A percentile compares a stretch with the other conserved stretches of the same genome.
Evolutionary conservation across 2,329 filamentous ascomycete species (phyloP).

Genomic region (Diaporthe ilicicola): DNA sequence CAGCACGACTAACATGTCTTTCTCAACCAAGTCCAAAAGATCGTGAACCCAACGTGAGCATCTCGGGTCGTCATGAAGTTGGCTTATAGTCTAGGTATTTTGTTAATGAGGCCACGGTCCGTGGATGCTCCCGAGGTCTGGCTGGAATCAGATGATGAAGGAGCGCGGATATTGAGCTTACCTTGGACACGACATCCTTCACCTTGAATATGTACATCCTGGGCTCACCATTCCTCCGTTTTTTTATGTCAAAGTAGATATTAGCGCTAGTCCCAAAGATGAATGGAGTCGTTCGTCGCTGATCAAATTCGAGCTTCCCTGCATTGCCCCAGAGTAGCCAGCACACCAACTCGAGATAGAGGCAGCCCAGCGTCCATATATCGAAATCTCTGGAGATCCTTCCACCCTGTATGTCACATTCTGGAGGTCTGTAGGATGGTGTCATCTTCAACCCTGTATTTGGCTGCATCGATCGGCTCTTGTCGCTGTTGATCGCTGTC

Average conservation of each 20-base stretch:
- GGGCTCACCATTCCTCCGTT: rapidly evolving
- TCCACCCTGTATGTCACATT: neutral
- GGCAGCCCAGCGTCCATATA: slow-evolving; percentile 43
- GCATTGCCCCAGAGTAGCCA: slow-evolving; percentile 37
- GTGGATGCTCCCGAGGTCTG: no score
- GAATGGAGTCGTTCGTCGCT: neutral
- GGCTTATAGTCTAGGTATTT: neutral
- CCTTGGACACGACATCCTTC: slow-evolving; percentile 17
- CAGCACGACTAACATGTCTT: slow-evolving; percentile 5
- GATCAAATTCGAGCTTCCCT: neutral
- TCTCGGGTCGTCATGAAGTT: neutral
- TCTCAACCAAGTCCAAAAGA: neutral
- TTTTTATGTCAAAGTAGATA: slow-evolving; percentile 15
- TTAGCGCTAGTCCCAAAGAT: neutral
- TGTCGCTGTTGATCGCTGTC: slow-evolving; percentile 19
- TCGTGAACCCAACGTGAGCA: slow-evolving; percentile 17
- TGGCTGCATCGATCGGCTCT: slow-evolving; percentile 25
- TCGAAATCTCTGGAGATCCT: slow-evolving; percentile 34
- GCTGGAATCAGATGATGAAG: neutral
- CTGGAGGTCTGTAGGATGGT: slow-evolving; percentile 26
- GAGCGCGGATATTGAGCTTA: neutral
- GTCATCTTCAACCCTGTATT: slow-evolving; percentile 12
- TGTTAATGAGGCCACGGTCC: neutral
- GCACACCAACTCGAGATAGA: slow-evolving; percentile 40
- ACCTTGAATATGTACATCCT: neutral